Conservation (phyloP, 345 rosid species). For the Passiflora organensis region DNA sequence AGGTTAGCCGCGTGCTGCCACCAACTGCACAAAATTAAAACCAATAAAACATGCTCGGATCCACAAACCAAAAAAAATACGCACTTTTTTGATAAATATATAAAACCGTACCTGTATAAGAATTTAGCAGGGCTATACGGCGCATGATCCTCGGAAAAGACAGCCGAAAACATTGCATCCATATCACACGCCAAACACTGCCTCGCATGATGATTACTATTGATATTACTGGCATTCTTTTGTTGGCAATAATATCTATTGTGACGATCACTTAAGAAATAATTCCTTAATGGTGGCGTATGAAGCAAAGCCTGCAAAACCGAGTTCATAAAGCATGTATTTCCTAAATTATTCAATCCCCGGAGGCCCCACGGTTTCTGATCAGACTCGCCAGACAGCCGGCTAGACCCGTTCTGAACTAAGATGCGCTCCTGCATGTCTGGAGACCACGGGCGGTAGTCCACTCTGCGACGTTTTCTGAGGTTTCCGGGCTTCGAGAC, state of each 20-base stretch:
- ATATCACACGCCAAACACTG: conserved; percentile 76
- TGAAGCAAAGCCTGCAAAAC: conserved; percentile 86
- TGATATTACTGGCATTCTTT: conserved; percentile 2
- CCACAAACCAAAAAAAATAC: neutral
- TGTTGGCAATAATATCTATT: conserved; percentile 50
- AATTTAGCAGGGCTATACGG: conserved; percentile 91
- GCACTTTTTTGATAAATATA: neutral
- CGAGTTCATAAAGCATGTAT: conserved; percentile 90
- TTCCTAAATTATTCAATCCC: conserved; percentile 83
- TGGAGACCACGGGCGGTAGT: conserved; percentile 47
- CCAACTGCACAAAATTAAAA: conserved; percentile 54
- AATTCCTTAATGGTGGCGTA: conserved; percentile 74
- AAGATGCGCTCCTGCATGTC: conserved; percentile 46
- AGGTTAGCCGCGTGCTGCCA: conserved; percentile 82
- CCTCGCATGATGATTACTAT: conserved; percentile 15
- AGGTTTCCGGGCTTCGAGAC: conserved; percentile 32
- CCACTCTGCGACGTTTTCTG: conserved; percentile 57
- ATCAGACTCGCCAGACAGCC: conserved; percentile 8
- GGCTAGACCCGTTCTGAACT: conserved; percentile 46
- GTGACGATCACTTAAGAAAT: conserved; percentile 71
- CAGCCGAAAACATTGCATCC: conserved; percentile 57
- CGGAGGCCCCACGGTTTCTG: conserved; percentile 60
- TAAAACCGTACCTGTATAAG: conserved; percentile 56
- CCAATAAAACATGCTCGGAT: neutral
- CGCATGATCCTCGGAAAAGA: conserved; percentile 65